phyloP scores from a whole-genome alignment of 1,284 basidiomycete species.

The Peniophora sp. region DNA sequence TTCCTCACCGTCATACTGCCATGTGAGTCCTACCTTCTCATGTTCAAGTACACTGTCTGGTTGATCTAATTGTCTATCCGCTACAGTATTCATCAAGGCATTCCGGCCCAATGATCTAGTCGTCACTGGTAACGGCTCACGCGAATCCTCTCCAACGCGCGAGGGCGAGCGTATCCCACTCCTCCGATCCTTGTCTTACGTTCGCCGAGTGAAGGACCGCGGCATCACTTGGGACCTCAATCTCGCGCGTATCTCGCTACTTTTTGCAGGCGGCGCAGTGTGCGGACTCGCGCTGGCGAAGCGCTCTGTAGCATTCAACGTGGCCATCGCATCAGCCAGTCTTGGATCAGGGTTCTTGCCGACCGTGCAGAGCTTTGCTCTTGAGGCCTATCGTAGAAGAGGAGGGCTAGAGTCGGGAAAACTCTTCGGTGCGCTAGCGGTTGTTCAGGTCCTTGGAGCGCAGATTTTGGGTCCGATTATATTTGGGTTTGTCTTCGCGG shows the following conservation, averaged over 20 bases:
- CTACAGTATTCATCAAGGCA: neutral
- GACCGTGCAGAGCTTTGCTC: neutral
- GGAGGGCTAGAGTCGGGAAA: neutral
- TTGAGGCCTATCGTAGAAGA: neutral
- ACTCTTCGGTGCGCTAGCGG: neutral
- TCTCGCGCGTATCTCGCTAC: neutral
- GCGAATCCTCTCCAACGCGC: too few relatives aligned
- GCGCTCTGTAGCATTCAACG: neutral
- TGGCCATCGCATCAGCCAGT: neutral
- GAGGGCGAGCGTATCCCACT: too few relatives aligned
- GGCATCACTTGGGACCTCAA: neutral
- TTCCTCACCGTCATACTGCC: neutral
- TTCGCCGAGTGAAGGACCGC: neutral
- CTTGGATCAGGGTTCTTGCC: neutral
- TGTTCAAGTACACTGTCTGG: neutral
- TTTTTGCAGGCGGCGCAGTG: neutral
- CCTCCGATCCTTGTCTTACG: too few relatives aligned
- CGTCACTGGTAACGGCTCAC: too few relatives aligned
- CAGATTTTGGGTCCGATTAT: neutral
- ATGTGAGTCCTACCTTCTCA: neutral
- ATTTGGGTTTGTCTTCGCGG: neutral
- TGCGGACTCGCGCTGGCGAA: neutral
- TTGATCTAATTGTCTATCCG: neutral
- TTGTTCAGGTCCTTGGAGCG: neutral
- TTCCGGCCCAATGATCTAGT: neutral